Conservation (phyloP, 306 rosid species). For the Arachis hypogaea region DNA sequence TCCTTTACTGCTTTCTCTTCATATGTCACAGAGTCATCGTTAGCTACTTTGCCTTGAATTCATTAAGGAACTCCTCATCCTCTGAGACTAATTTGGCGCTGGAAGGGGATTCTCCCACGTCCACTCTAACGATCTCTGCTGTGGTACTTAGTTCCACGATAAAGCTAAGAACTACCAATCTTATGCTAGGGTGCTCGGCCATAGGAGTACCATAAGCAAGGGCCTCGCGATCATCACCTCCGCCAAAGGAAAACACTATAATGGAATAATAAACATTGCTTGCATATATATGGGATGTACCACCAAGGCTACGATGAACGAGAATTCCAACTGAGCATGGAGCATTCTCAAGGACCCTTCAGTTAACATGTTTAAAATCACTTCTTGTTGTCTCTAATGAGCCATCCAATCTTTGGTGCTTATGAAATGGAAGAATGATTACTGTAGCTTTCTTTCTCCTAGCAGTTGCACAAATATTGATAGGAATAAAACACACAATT, state of each 20-base stretch:
- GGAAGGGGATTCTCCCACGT: conserved; percentile 39
- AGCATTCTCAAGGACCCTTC: conserved; percentile 71
- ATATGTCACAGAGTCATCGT: conserved; percentile 51
- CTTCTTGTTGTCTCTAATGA: conserved; percentile 54
- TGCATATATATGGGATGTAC: conserved; percentile 65
- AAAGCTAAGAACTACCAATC: conserved; percentile 58
- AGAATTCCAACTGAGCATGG: conserved; percentile 85
- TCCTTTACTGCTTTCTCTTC: conserved; percentile 50
- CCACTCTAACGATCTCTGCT: conserved; percentile 48
- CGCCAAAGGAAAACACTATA: conserved; percentile 78
- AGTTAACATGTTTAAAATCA: conserved; percentile 65
- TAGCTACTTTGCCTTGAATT: conserved; percentile 44
- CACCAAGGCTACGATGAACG: conserved; percentile 88
- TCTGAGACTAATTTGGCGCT: conserved; percentile 28
- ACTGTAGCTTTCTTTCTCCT: conserved; percentile 64
- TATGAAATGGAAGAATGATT: conserved; percentile 82
- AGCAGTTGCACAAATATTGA: conserved; percentile 57
- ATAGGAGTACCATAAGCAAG: conserved; percentile 73
- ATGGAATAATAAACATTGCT: conserved; percentile 66
- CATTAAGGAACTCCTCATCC: conserved; percentile 55
- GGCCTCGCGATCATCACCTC: conserved; percentile 83
- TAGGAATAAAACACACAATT: conserved; percentile 23
- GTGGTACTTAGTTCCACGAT: conserved; percentile 37
- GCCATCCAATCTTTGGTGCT: conserved; percentile 78
- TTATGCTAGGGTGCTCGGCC: conserved; percentile 92